Evolutionary conservation across 2,329 filamentous ascomycete genomes (phyloP).

Genomic region (Pleoardoris graminearum): DNA sequence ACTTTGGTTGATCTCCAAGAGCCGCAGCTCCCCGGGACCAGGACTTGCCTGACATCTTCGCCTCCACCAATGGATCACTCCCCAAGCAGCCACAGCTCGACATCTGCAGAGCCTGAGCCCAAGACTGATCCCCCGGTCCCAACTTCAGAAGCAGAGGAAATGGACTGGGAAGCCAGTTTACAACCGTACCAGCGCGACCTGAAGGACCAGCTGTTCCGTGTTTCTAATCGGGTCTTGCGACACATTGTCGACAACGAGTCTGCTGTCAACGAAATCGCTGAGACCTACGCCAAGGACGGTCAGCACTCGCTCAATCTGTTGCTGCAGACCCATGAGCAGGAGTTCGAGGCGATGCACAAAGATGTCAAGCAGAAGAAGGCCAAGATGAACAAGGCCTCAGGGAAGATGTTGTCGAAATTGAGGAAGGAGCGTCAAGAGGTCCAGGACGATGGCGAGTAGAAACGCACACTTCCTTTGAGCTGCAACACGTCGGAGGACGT

Average conservation of each 20-base stretch:
- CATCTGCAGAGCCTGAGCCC: conserved; percentile 26
- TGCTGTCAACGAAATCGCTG: conserved; percentile 49
- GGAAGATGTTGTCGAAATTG: conserved; percentile 12
- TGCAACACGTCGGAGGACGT: no score
- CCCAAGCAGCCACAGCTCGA: conserved; percentile 34
- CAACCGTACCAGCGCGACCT: conserved; percentile 46
- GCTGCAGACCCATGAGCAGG: conserved; percentile 45
- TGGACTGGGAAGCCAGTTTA: conserved; percentile 46
- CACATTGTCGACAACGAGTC: conserved; percentile 54
- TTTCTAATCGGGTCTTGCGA: conserved; percentile 49
- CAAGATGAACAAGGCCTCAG: conserved; percentile 20
- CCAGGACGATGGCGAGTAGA: neutral
- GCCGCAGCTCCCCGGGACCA: conserved; percentile 10
- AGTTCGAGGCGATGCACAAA: conserved; percentile 35
- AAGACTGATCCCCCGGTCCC: conserved; percentile 21
- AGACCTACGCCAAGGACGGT: conserved; percentile 51
- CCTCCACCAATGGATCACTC: conserved; percentile 21
- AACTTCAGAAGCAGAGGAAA: conserved; percentile 33
- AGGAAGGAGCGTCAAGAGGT: conserved; percentile 11
- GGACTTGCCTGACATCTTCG: conserved; percentile 27
- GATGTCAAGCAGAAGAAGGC: conserved; percentile 30
- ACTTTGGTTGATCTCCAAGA: conserved; percentile 28
- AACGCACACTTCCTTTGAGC: no score
- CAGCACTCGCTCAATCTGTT: conserved; percentile 50
- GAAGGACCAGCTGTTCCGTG: conserved; percentile 44